Evolutionary conservation across 2,329 filamentous ascomycete genomes (phyloP).

Genomic region (Aschersonia sp.): DNA sequence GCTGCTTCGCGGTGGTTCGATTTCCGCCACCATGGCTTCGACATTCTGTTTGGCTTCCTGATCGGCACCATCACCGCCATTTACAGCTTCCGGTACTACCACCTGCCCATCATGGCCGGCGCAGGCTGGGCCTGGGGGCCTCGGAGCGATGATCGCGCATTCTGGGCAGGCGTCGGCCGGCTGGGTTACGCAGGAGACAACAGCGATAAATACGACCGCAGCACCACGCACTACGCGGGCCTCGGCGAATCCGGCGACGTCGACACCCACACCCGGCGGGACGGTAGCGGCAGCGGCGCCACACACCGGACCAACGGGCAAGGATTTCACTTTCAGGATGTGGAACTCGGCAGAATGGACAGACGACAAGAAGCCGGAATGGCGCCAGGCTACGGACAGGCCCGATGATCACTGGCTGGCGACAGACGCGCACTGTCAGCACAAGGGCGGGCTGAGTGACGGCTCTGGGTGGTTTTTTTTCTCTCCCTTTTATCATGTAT

Average conservation of each 20-base stretch:
- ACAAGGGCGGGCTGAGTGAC: too few species aligned
- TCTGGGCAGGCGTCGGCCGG: slow-evolving; percentile 59
- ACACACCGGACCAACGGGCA: slow-evolving; percentile 1
- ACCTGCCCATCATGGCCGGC: slow-evolving; percentile 58
- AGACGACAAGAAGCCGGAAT: background rate
- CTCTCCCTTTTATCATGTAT: too few species aligned
- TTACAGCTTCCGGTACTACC: slow-evolving; percentile 73
- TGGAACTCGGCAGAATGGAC: slow-evolving; percentile 14
- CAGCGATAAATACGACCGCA: slow-evolving; percentile 11
- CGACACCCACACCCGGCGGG: slow-evolving; percentile 4
- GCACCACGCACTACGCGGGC: slow-evolving; percentile 8
- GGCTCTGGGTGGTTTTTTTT: too few species aligned
- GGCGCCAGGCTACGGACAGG: background rate
- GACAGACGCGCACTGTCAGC: background rate
- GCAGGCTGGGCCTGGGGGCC: slow-evolving; percentile 86
- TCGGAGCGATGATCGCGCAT: slow-evolving; percentile 56
- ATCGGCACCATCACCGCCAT: slow-evolving; percentile 60
- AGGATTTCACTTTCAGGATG: slow-evolving; percentile 14
- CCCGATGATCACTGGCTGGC: background rate
- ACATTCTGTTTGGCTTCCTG: slow-evolving; percentile 71
- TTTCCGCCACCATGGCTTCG: slow-evolving; percentile 83
- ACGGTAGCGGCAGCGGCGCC: background rate
- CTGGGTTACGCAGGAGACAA: slow-evolving; percentile 37
- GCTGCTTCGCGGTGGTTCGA: slow-evolving; percentile 77
- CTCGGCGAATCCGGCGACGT: slow-evolving; percentile 13